Percentiles rank a stretch among this genome's conserved stretches.
Conservation (phyloP, 495 filamentous ascomycete species). For the Wilcoxina mikolae region DNA sequence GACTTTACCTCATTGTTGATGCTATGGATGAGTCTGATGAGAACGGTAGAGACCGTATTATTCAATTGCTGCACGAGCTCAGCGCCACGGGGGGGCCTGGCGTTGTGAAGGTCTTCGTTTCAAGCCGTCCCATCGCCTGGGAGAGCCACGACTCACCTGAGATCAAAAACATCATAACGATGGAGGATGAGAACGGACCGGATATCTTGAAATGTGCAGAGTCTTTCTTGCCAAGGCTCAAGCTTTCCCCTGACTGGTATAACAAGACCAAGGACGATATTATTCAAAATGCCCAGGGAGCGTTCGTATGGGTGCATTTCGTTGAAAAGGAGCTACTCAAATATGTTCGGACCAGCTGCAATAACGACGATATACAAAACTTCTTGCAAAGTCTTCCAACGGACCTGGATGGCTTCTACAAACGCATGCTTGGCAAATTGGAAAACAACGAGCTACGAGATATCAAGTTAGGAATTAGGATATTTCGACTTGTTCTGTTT, state of each 20-base stretch:
- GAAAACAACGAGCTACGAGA: neutral
- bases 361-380: neutral
- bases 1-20: slow-evolving; percentile 4
- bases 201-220: neutral
- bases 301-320: neutral
- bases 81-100: neutral
- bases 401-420: neutral
- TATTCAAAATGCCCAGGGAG: slow-evolving; percentile 1
- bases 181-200: neutral
- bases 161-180: neutral
- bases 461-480: neutral
- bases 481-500: neutral
- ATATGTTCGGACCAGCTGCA: neutral
- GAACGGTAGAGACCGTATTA: neutral
- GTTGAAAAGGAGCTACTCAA: neutral
- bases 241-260: neutral
- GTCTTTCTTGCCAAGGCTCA: neutral
- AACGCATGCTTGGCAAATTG: neutral
- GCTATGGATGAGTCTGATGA: slow-evolving; percentile 3
- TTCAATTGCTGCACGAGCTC: neutral
- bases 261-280: neutral
- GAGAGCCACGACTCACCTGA: neutral
- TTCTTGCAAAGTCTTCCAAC: slow-evolving; percentile 2
- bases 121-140: neutral
- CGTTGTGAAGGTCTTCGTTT: slow-evolving; percentile 1